These are phyloP conservation scores for Ajuga reptans DNA, from an alignment of 305 asterid genomes.

Conservation along the genomic window DNA sequence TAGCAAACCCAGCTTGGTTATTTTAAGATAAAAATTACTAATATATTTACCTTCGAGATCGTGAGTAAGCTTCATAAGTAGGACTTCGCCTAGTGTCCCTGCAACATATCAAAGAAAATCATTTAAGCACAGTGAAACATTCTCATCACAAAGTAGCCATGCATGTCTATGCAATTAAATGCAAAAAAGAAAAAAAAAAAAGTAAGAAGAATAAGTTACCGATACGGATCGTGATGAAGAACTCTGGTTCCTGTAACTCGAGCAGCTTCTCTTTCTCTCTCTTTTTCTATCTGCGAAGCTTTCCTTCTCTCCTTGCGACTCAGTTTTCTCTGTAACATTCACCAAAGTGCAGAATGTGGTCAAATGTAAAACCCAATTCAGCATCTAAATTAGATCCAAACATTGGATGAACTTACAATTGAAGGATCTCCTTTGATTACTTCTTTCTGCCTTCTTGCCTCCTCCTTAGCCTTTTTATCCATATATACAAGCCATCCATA, in stretches of 20 bases:
- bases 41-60: constrained; percentile 61
- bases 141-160: background rate
- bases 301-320: constrained; percentile 97
- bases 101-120: constrained; percentile 14
- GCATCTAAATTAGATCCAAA: background rate
- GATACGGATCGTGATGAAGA: constrained; percentile 81
- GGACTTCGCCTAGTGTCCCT: constrained; percentile 96
- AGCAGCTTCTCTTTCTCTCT: constrained; percentile 81
- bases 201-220: constrained; percentile 37
- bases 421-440: constrained; percentile 94
- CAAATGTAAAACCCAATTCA: background rate
- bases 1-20: background rate
- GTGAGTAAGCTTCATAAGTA: constrained; percentile 90
- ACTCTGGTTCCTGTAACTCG: constrained; percentile 66
- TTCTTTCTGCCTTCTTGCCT: constrained; percentile 89
- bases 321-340: constrained; percentile 60
- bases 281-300: constrained; percentile 84
- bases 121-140: background rate
- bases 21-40: background rate
- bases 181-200: background rate
- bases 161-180: background rate
- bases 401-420: constrained; percentile 45
- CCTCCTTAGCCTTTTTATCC: constrained; percentile 98
- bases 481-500: constrained; percentile 95
- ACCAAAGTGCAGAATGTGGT: constrained; percentile 13